A percentile compares a stretch with the other conserved stretches of the same genome.
phyloP scores from a whole-genome alignment of 768 basidiomycete species.

The Suillus bovinus region DNA sequence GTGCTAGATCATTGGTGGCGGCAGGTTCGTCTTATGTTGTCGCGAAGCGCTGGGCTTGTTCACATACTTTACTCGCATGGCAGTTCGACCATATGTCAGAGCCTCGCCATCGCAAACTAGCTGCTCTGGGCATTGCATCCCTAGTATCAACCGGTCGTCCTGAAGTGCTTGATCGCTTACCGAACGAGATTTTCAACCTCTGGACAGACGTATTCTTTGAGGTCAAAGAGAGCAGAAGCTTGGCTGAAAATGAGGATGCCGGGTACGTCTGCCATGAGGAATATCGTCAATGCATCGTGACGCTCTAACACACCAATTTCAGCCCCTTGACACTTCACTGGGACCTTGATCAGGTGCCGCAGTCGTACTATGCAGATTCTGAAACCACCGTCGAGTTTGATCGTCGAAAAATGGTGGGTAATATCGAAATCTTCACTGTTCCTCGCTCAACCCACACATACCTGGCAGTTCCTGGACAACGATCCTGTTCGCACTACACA shows the following conservation, averaged over 20 bases:
- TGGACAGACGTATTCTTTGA: conserved; percentile 92
- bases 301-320: neutral
- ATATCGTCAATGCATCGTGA: conserved; percentile 2
- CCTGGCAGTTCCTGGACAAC: conserved; percentile 57
- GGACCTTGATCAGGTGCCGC: conserved; percentile 64
- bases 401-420: conserved; percentile 69
- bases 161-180: conserved; percentile 71
- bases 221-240: conserved; percentile 66
- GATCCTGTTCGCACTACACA: conserved; percentile 72
- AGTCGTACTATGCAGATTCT: conserved; percentile 58
- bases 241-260: conserved; percentile 37
- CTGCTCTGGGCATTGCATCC: conserved; percentile 78
- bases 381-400: conserved; percentile 74
- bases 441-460: conserved; percentile 14
- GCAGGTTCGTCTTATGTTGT: conserved; percentile 47
- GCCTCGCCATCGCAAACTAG: conserved; percentile 78
- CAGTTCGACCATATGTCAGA: conserved; percentile 94
- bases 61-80: conserved; percentile 4
- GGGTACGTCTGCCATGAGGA: conserved; percentile 24
- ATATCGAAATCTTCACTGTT: neutral
- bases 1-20: conserved; percentile 84
- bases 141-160: conserved; percentile 74
- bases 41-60: neutral
- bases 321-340: conserved; percentile 60
- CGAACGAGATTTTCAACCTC: conserved; percentile 77